Evolutionary conservation across 345 rosid species (phyloP), one percentile per base, ranked within the genome.

Genomic region (Eucalyptus microcorys): DNA sequence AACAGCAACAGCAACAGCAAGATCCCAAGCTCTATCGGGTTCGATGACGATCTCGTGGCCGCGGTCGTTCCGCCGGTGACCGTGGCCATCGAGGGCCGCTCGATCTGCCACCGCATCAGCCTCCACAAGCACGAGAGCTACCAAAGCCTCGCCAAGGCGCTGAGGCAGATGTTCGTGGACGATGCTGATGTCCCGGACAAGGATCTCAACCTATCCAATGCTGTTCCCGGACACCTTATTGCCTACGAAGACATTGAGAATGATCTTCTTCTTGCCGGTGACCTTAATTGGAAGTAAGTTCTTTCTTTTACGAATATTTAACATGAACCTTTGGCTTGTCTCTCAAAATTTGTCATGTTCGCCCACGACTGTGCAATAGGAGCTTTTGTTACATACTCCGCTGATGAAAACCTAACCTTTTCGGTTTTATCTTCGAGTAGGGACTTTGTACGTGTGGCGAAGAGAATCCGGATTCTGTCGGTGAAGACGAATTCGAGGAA

Each of bases 211-310:
- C 94, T 97, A 12, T 94, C 98, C 21, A 96, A 97, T 84, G 99
- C 98, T 37, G 89, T 97, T 88, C 99, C 99, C 24, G 98, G 98
- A 48, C 92, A 97, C 89, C 93, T 95, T 68, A 87, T 97, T 86
- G 98, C 98, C 76, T 97, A 97, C 86, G 98, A 97, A 93, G 99
- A 97, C 90, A 94, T 95, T 91, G 99, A 97, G 92, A 95, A 95
- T 76, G 99, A 97, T 92, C 97, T 97, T 30, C 99, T 97, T 86
- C 98, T 97, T 22, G 99, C 96, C 12, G 99, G 99, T 64, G 99
- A 97, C 91, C 99, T 97, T 80, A 92, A 90, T 45, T 97, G 99
- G 98, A 97, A 95, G 99, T 97, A 95, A 61, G 93, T 83, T 12
- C 10, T 27, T 45, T 48, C 59, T 61, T 16, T 76, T 15, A 40